phyloP scores from a whole-genome alignment of 2,329 filamentous ascomycete species.

The Rhinocladiella similis region DNA sequence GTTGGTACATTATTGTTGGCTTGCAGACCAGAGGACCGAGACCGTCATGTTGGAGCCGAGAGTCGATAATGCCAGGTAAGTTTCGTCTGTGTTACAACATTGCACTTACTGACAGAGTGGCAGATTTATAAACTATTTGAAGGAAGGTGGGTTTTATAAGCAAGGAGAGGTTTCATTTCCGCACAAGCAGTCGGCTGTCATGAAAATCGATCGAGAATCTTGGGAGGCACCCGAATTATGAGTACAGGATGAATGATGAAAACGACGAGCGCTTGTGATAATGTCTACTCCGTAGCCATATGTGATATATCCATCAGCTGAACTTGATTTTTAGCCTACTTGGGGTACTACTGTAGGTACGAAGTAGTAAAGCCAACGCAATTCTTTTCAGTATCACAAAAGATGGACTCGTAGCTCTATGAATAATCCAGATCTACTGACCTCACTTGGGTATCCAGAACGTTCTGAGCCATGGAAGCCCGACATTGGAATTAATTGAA shows the following conservation, averaged over 20 bases:
- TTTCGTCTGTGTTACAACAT: conserved; percentile 17
- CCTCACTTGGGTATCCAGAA: too few relatives aligned
- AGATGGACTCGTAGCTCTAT: too few relatives aligned
- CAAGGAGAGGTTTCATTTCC: conserved; percentile 84
- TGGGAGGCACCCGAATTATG: conserved; percentile 67
- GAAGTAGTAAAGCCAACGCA: too few relatives aligned
- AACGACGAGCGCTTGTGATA: too few relatives aligned
- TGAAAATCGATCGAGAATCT: conserved; percentile 74
- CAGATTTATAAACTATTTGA: conserved; percentile 70
- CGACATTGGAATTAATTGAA: too few relatives aligned
- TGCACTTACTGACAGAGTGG: background rate
- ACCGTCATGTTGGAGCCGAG: conserved; percentile 84
- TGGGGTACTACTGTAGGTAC: too few relatives aligned
- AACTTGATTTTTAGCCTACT: too few relatives aligned
- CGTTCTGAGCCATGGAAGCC: too few relatives aligned
- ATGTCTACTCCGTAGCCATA: too few relatives aligned
- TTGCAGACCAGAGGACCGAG: conserved; percentile 77
- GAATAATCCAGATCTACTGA: too few relatives aligned
- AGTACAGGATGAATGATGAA: background rate
- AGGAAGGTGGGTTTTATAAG: conserved; percentile 76
- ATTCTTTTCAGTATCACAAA: too few relatives aligned
- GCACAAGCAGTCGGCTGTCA: conserved; percentile 88
- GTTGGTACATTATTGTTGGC: conserved; percentile 81
- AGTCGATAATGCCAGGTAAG: conserved; percentile 85
- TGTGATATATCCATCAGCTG: too few relatives aligned